Base-by-base conservation (phyloP, 768 basidiomycete species). In the Agrocybe praecox region DNA sequence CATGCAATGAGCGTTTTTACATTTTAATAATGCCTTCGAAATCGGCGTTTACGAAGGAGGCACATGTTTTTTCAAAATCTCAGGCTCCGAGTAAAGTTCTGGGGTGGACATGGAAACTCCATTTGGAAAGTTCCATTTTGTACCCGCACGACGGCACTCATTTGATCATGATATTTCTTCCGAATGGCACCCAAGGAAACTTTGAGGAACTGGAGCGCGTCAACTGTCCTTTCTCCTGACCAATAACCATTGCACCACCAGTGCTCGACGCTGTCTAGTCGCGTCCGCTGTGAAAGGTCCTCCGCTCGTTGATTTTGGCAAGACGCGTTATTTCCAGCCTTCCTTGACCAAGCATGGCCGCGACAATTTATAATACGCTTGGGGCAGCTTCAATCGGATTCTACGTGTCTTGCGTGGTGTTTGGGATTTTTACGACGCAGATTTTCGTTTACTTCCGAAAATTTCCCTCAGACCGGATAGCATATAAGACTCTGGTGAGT, bases 321-420 rank as follows among this genome's bases (percentile, higher is more conserved):
- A 40, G 36, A n/a, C 5, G 36, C 14, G 6, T 15, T 40, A 5
- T 40, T 40, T 6, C 14, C 36, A 40, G 5, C 45, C 21, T 15
- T 45, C 45, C 42, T 46, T 57, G 21, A 56, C 59, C 50, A 40
- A 50, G 22, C 47, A 61, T 55, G 53, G 55, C 60, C 26, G n/a
- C 63, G 21, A 15, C 21, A 50, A 55, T 74, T 46, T 69, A 74
- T 53, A 66, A 72, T 54, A 78, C 77, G 9, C 67, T 78, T 8
- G 78, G 78, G 29, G 75, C 77, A 12, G 68, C 70, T 9, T 69
- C 72, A 49, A 67, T 77, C 44, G 78, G 77, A 15, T 76, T 78
- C 65, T 66, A 65, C 49, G 55, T 75, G 18, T 73, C 76, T 33
- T 75, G 76, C 49, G 67, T 69, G 21, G 71, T 73, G 17, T 77